phyloP scores from a whole-genome alignment of 306 rosid species.

The Pterocarpus macrocarpus region DNA sequence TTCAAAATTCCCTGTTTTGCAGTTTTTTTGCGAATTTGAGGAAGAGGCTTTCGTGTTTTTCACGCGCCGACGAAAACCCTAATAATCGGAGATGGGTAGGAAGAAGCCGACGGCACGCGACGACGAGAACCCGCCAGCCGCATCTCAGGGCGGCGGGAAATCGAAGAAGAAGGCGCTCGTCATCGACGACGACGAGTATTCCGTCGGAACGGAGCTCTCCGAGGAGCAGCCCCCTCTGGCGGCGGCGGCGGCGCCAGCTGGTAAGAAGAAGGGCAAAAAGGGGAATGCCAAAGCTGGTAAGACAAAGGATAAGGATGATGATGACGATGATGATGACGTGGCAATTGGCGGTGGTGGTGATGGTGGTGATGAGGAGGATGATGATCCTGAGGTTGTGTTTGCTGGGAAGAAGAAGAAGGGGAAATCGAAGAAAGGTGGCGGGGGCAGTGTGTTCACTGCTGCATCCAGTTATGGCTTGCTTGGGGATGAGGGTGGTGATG shows the following conservation, averaged over 20 bases:
- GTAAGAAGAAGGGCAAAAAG: slow-evolving; percentile 85
- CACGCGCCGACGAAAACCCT: slow-evolving; percentile 33
- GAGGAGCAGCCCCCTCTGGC: slow-evolving; percentile 58
- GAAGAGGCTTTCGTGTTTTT: slow-evolving; percentile 1
- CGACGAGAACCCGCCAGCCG: slow-evolving; percentile 60
- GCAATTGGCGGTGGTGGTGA: slow-evolving; percentile 16
- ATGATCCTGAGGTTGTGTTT: slow-evolving; percentile 65
- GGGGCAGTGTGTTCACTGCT: slow-evolving; percentile 57
- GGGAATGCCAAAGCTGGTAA: slow-evolving; percentile 60
- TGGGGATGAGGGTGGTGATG: slow-evolving; percentile 61
- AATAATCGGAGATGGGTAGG: slow-evolving; percentile 66
- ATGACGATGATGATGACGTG: slow-evolving; percentile 53
- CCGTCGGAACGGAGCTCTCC: slow-evolving; percentile 70
- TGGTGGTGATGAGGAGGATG: slow-evolving; percentile 54
- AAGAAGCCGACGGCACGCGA: slow-evolving; percentile 80
- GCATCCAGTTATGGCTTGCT: slow-evolving; percentile 72
- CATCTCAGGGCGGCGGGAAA: slow-evolving; percentile 69
- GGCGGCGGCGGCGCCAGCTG: slow-evolving; percentile 42
- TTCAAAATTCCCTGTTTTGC: slow-evolving; percentile 16
- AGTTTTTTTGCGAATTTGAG: slow-evolving; percentile 29
- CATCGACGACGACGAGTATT: slow-evolving; percentile 87
- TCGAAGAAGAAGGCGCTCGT: slow-evolving; percentile 75
- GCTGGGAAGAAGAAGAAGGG: slow-evolving; percentile 91
- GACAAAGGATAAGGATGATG: slow-evolving; percentile 48
- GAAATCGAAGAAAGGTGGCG: slow-evolving; percentile 76